Conservation (phyloP, 2,329 filamentous ascomycete species). For the Chaetomiaceae sp. region DNA sequence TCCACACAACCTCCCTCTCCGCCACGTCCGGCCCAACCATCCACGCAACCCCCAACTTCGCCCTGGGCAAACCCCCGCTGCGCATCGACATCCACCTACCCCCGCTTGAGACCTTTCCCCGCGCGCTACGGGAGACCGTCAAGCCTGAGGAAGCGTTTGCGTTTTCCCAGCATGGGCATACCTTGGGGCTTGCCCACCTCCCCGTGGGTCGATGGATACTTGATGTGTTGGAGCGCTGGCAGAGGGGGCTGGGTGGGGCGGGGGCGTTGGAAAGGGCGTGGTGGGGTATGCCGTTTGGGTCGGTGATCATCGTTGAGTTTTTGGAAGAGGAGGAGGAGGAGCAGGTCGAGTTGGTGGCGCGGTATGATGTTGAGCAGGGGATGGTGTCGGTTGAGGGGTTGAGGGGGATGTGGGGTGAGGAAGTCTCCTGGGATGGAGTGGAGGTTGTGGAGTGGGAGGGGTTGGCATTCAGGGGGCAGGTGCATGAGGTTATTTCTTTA, state of each 20-base stretch:
- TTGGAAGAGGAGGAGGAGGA: not conserved
- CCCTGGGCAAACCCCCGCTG: slow-evolving; percentile 16
- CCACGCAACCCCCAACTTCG: slow-evolving; percentile 20
- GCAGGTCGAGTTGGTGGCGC: slow-evolving; percentile 15
- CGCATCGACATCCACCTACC: slow-evolving; percentile 23
- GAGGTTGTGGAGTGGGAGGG: slow-evolving; percentile 17
- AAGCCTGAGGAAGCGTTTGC: slow-evolving; percentile 13
- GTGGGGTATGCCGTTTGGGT: slow-evolving; percentile 21
- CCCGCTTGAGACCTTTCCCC: slow-evolving; percentile 16
- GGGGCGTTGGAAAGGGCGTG: slow-evolving; percentile 16
- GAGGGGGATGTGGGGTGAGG: slow-evolving; percentile 17
- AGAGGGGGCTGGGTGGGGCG: not conserved
- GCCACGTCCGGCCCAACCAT: slow-evolving; percentile 17
- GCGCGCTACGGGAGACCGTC: not conserved
- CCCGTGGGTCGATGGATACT: slow-evolving; percentile 11
- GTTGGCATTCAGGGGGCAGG: slow-evolving; percentile 18
- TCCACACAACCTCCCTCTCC: slow-evolving; percentile 11
- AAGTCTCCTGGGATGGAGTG: slow-evolving; percentile 14
- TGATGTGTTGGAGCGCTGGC: slow-evolving; percentile 17
- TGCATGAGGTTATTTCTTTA: slow-evolving; percentile 25
- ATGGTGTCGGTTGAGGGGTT: slow-evolving; percentile 20
- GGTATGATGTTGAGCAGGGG: slow-evolving; percentile 24
- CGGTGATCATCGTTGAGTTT: slow-evolving; percentile 13
- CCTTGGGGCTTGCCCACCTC: too few relatives aligned
- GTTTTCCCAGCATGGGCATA: too few relatives aligned